Evolutionary conservation across 192 early-diverging fungal genomes (phyloP).

Genomic region (Kappamyces sp.): DNA sequence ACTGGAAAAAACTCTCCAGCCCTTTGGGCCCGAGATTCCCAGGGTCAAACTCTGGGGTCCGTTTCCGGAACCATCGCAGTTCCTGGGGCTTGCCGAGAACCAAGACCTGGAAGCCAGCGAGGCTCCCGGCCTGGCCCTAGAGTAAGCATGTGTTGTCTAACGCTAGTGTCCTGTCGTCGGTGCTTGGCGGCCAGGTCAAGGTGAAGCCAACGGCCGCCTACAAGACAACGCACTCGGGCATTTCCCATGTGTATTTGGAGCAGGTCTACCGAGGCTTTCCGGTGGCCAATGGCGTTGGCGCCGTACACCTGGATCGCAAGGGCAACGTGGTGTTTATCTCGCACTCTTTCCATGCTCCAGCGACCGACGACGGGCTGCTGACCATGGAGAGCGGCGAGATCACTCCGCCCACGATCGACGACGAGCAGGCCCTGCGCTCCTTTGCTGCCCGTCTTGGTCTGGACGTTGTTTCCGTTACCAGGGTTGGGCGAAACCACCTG

Average conservation of each 20-base stretch:
- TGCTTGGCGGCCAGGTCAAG: background rate
- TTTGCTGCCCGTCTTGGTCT: conserved; percentile 55
- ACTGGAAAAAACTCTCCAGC: too few species aligned
- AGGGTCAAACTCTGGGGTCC: too few species aligned
- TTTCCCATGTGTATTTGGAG: conserved; percentile 81
- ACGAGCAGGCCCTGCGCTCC: conserved; percentile 59
- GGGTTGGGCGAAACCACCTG: conserved; percentile 26
- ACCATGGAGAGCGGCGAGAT: conserved; percentile 20
- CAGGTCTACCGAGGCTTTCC: conserved; percentile 65
- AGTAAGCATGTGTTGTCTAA: too few species aligned
- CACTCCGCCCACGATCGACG: conserved; percentile 38
- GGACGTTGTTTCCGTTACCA: conserved; percentile 33
- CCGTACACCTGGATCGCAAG: conserved; percentile 65
- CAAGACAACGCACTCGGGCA: conserved; percentile 59
- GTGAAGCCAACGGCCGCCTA: conserved; percentile 51
- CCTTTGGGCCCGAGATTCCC: too few species aligned
- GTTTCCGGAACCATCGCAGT: too few species aligned
- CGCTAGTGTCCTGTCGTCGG: too few species aligned
- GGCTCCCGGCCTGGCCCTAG: too few species aligned
- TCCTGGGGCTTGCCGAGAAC: too few species aligned
- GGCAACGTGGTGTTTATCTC: conserved; percentile 70
- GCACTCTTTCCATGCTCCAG: conserved; percentile 51
- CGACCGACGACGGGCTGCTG: conserved; percentile 11
- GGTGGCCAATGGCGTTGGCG: conserved; percentile 79
- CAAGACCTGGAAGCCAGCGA: too few species aligned